Evolutionary conservation across 306 rosid species (phyloP).

Genomic region (Lathyrus tuberosus): DNA sequence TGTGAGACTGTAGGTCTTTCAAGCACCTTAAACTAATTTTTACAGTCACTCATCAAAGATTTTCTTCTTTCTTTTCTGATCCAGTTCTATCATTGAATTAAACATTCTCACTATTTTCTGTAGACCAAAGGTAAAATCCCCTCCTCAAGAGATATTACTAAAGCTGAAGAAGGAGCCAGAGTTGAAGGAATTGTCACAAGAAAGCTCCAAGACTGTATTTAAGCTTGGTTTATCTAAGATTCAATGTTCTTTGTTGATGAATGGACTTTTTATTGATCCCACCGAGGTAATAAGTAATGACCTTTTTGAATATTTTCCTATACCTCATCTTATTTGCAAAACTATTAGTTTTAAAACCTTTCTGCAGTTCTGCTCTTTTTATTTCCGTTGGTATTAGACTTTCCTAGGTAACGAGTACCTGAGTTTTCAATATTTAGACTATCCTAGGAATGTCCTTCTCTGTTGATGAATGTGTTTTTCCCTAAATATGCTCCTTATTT

Average conservation of each 20-base stretch:
- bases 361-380: constrained; percentile 3
- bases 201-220: constrained; percentile 75
- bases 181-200: constrained; percentile 64
- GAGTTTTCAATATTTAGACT: constrained; percentile 17
- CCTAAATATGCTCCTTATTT: constrained; percentile 4
- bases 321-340: constrained; percentile 29
- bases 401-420: neutral
- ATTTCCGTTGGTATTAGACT: neutral
- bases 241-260: constrained; percentile 81
- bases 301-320: constrained; percentile 29
- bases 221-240: constrained; percentile 78
- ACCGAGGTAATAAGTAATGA: constrained; percentile 71
- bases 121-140: constrained; percentile 87
- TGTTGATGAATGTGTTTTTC: neutral
- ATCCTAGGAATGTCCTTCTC: constrained; percentile 4
- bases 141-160: constrained; percentile 77
- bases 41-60: constrained; percentile 2
- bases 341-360: neutral
- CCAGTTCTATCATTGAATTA: constrained; percentile 11
- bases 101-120: constrained; percentile 43
- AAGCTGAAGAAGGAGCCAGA: constrained; percentile 86
- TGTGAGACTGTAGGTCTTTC: neutral
- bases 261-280: constrained; percentile 85
- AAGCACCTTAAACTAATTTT: neutral
- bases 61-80: constrained; percentile 15